Evolutionary conservation across 2,329 filamentous ascomycete genomes (phyloP).

Genomic region (Pseudocercospora macadamiae): DNA sequence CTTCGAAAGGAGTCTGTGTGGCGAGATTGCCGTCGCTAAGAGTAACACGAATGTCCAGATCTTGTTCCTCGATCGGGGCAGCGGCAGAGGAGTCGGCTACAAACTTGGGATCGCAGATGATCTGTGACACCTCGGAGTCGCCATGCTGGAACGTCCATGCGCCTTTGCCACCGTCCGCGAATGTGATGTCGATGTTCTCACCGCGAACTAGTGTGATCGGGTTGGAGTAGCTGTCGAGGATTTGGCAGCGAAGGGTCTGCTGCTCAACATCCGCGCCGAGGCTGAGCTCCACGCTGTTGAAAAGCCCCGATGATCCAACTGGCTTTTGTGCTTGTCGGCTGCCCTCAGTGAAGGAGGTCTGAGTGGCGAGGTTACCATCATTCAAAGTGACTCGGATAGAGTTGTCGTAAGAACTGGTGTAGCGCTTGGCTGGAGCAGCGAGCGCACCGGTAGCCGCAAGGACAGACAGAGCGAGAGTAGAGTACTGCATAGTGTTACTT

Average conservation of each 20-base stretch:
- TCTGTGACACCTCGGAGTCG: slow-evolving; percentile 5
- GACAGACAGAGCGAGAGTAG: slow-evolving; percentile 14
- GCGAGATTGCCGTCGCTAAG: slow-evolving; percentile 21
- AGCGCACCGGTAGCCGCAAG: slow-evolving; percentile 17
- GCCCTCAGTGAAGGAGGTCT: slow-evolving; percentile 18
- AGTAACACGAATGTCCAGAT: slow-evolving; percentile 12
- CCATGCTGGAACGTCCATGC: slow-evolving; percentile 21
- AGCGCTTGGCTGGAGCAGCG: slow-evolving; percentile 13
- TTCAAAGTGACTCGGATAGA: slow-evolving; percentile 18
- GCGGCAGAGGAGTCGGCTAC: background rate
- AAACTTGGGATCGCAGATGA: slow-evolving; percentile 22
- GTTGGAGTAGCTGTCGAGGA: slow-evolving; percentile 13
- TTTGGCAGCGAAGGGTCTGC: slow-evolving; percentile 22
- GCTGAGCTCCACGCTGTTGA: slow-evolving; percentile 15
- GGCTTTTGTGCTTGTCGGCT: slow-evolving; percentile 9
- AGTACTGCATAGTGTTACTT: slow-evolving; percentile 28
- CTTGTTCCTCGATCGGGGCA: background rate
- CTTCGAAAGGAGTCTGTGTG: slow-evolving; percentile 11
- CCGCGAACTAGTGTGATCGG: slow-evolving; percentile 19
- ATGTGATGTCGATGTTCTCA: slow-evolving; percentile 16
- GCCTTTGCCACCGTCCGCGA: slow-evolving; percentile 18
- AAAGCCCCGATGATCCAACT: slow-evolving; percentile 17
- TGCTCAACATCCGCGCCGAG: slow-evolving; percentile 17
- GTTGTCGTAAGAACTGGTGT: background rate
- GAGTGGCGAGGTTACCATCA: slow-evolving; percentile 13